A percentile compares a stretch with the other conserved stretches of the same genome.
phyloP scores from a whole-genome alignment of 2,329 filamentous ascomycete species.

The Ophiobolus disseminans region DNA sequence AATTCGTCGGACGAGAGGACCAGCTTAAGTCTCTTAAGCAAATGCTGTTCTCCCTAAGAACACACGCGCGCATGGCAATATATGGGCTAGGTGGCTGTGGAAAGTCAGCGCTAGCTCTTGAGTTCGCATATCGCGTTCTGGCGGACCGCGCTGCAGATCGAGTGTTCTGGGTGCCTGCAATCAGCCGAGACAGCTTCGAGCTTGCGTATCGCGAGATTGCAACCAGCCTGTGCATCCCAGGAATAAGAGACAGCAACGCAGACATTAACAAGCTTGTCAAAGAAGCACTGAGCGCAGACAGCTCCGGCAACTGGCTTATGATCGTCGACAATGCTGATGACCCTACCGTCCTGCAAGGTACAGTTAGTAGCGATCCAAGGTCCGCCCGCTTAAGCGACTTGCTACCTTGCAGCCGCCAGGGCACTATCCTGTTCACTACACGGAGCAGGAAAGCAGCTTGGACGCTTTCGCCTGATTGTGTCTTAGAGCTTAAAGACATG shows the following conservation, averaged over 20 bases:
- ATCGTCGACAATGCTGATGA: conserved; percentile 58
- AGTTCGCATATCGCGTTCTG: conserved; percentile 49
- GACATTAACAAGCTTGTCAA: conserved; percentile 51
- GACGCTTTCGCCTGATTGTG: conserved; percentile 14
- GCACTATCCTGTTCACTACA: conserved; percentile 44
- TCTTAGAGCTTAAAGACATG: conserved; percentile 33
- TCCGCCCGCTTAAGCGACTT: conserved; percentile 23
- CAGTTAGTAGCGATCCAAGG: neutral
- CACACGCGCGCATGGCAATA: conserved; percentile 18
- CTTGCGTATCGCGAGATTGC: conserved; percentile 25
- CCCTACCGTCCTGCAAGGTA: conserved; percentile 34
- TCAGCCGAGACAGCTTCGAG: conserved; percentile 34
- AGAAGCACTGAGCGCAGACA: conserved; percentile 34
- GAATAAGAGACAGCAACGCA: conserved; percentile 35
- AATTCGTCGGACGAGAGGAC: conserved; percentile 20
- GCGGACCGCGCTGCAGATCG: conserved; percentile 24
- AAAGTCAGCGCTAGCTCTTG: conserved; percentile 34
- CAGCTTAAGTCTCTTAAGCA: conserved; percentile 20
- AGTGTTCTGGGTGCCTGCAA: conserved; percentile 28
- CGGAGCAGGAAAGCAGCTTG: conserved; percentile 21
- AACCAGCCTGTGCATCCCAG: conserved; percentile 19
- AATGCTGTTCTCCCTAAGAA: conserved; percentile 10
- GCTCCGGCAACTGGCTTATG: conserved; percentile 48
- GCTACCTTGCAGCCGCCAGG: conserved; percentile 40
- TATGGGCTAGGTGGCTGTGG: conserved; percentile 24